Conservation (phyloP, 1,284 basidiomycete species). For the Cystobasidium pallidum region DNA sequence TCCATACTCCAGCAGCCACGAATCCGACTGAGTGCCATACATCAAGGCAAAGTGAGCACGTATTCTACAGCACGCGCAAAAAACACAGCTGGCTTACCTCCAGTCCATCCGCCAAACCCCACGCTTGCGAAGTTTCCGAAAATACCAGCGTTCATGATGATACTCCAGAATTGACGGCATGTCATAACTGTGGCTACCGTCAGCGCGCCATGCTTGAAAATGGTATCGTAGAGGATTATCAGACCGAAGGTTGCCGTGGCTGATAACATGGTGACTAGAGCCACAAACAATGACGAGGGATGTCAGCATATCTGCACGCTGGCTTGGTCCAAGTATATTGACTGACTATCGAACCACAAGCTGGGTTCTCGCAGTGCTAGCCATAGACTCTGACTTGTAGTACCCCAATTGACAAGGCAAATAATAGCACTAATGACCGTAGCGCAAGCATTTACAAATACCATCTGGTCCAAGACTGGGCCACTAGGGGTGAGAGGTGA, state of each 20-base stretch:
- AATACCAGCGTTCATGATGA: conserved; percentile 52
- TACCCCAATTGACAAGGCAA: conserved; percentile 40
- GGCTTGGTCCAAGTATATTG: not conserved
- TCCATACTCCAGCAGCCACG: conserved; percentile 43
- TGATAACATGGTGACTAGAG: conserved; percentile 47
- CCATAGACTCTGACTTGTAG: conserved; percentile 19
- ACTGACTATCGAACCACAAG: conserved; percentile 39
- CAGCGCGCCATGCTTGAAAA: conserved; percentile 48
- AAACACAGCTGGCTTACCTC: conserved; percentile 21
- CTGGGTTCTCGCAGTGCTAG: conserved; percentile 21
- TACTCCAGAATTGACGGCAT: conserved; percentile 51
- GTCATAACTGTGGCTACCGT: conserved; percentile 8
- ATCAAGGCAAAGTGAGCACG: not conserved
- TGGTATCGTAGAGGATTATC: conserved; percentile 51
- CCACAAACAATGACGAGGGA: not conserved
- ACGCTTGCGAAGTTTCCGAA: conserved; percentile 51
- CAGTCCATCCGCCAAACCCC: conserved; percentile 44
- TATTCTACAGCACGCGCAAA: not conserved
- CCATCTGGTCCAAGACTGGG: conserved; percentile 52
- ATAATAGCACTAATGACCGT: conserved; percentile 45
- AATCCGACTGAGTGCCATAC: conserved; percentile 30
- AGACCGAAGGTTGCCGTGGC: conserved; percentile 50
- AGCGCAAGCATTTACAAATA: conserved; percentile 51
- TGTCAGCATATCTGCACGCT: not conserved
- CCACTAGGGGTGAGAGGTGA: conserved; percentile 49